Evolutionary conservation across 2,329 filamentous ascomycete genomes (phyloP).

Genomic region (Sphaerulina vaccinii): DNA sequence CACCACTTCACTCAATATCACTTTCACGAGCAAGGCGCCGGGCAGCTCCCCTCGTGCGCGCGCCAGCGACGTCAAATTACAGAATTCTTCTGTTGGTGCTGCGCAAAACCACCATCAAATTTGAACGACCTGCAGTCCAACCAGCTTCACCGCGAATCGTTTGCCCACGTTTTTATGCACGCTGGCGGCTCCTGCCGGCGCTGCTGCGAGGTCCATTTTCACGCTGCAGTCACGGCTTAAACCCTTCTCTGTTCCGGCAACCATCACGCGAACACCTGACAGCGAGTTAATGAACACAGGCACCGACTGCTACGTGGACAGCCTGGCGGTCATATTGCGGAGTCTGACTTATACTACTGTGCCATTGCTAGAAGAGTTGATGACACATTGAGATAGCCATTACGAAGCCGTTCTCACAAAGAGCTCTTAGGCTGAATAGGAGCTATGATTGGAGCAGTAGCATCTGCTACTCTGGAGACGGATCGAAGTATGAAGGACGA

Average conservation of each 20-base stretch:
- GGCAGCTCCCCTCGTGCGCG: conserved; percentile 3
- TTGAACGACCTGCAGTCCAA: conserved; percentile 5
- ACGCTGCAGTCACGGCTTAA: background rate
- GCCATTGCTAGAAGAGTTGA: no score
- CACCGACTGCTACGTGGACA: no score
- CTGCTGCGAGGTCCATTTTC: conserved; percentile 6
- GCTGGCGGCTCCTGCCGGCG: background rate
- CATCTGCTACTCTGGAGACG: no score
- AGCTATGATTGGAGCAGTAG: no score
- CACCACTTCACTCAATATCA: background rate
- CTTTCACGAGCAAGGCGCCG: background rate
- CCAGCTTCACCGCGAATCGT: conserved; percentile 4
- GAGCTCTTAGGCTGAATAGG: no score
- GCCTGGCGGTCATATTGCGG: no score
- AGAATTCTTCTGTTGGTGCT: conserved; percentile 1
- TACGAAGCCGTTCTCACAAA: no score
- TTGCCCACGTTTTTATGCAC: conserved; percentile 4
- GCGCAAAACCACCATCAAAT: conserved; percentile 8
- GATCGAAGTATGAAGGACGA: no score
- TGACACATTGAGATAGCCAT: no score
- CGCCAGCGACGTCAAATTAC: conserved; percentile 11
- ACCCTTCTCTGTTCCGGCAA: background rate
- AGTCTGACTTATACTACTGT: no score
- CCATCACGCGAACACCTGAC: background rate
- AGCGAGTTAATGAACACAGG: background rate